Percentiles rank a stretch among this genome's conserved stretches.
Evolutionary conservation across 306 rosid genomes (phyloP).

Genomic region (Albizia julibrissin): DNA sequence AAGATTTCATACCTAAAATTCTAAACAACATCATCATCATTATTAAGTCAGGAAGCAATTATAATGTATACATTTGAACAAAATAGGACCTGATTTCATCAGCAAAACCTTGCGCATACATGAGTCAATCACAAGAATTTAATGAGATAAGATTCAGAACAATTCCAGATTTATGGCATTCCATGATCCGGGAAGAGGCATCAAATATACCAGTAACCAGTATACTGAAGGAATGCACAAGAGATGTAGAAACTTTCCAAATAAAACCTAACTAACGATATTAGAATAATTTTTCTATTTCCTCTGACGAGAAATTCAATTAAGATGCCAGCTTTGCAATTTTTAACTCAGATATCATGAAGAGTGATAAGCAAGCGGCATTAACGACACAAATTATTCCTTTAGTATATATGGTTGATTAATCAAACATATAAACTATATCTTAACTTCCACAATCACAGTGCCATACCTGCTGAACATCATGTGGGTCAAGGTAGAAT

Average conservation of each 20-base stretch:
- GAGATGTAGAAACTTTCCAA: neutral
- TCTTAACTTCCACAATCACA: slow-evolving; percentile 11
- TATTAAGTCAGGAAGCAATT: neutral
- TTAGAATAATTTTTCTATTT: neutral
- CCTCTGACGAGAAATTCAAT: neutral
- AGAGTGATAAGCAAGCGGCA: neutral
- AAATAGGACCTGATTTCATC: slow-evolving; percentile 11
- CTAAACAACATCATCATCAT: neutral
- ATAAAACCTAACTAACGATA: neutral
- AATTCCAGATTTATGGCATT: neutral
- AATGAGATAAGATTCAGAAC: slow-evolving; percentile 1
- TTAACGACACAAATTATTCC: neutral
- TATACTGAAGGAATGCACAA: neutral
- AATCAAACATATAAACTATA: slow-evolving; percentile 1
- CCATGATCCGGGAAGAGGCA: neutral
- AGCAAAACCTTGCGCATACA: neutral
- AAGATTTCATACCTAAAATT: neutral
- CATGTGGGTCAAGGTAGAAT: slow-evolving; percentile 96
- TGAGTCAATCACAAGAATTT: neutral
- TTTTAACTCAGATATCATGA: neutral
- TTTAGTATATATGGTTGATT: neutral
- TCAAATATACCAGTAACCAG: neutral
- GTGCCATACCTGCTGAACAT: slow-evolving; percentile 66
- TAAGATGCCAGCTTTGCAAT: neutral
- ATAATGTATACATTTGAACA: neutral